These are phyloP conservation scores for Nicotiana tomentosiformis DNA, from an alignment of 257 asterid genomes.

Conservation along the genomic window DNA sequence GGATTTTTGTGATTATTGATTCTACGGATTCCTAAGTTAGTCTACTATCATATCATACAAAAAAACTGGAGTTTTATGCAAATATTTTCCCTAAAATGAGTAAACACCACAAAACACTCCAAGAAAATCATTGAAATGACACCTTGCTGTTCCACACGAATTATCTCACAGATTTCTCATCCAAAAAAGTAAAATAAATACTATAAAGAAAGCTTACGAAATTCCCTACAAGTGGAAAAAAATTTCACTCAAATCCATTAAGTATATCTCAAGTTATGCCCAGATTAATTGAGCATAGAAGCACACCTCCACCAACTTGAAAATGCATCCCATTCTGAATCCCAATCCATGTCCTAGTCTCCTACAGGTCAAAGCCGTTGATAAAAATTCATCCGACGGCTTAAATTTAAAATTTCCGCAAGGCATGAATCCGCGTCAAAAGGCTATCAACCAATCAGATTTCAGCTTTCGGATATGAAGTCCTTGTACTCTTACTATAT, in stretches of 20 bases:
- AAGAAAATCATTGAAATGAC: conserved; percentile 24
- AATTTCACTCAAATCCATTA: conserved; percentile 18
- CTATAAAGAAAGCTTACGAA: conserved; percentile 38
- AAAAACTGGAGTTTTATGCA: background rate
- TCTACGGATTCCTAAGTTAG: conserved; percentile 20
- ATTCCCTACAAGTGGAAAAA: conserved; percentile 29
- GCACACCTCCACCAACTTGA: conserved; percentile 45
- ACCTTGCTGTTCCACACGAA: conserved; percentile 24
- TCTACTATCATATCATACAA: background rate
- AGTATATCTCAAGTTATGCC: conserved; percentile 29
- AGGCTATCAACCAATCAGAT: conserved; percentile 49
- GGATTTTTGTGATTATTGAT: conserved; percentile 25
- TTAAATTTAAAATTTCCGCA: conserved; percentile 44
- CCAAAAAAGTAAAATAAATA: background rate
- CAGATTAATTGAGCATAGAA: conserved; percentile 42
- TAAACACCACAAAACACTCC: conserved; percentile 26
- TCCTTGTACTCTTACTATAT: conserved; percentile 33
- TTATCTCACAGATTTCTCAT: conserved; percentile 25
- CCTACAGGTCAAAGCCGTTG: conserved; percentile 37
- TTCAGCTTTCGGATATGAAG: conserved; percentile 27
- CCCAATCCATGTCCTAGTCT: conserved; percentile 34
- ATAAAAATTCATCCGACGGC: conserved; percentile 54
- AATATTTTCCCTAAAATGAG: conserved; percentile 23
- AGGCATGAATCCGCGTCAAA: conserved; percentile 52
- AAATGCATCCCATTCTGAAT: conserved; percentile 19